Percentiles rank a stretch among this genome's conserved stretches.
Evolutionary conservation across 2,329 filamentous ascomycete species (phyloP).

Genomic region (Incumbomyces lentus): DNA sequence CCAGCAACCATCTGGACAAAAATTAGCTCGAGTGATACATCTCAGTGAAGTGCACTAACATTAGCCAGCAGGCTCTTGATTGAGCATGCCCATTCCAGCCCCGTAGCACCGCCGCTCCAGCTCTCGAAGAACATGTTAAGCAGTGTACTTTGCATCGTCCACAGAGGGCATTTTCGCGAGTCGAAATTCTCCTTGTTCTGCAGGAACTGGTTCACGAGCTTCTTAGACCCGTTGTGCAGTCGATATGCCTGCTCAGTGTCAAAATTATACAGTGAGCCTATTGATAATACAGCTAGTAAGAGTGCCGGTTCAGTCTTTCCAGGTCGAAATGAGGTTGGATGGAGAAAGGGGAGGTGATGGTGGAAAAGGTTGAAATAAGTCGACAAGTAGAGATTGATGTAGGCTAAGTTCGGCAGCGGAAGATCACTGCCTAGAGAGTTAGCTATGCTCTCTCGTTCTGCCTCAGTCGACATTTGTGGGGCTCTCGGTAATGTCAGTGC

Average conservation of each 20-base stretch:
- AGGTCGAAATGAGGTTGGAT: constrained; percentile 81
- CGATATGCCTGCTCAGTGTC: constrained; percentile 96
- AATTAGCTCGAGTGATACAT: constrained; percentile 17
- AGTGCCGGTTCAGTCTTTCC: constrained; percentile 70
- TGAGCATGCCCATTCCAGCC: constrained; percentile 95
- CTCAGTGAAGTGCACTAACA: constrained; percentile 26
- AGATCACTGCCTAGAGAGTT: constrained; percentile 78
- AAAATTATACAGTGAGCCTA: constrained; percentile 91
- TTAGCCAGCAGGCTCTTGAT: constrained; percentile 97
- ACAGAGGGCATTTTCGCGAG: constrained; percentile 90
- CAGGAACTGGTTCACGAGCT: constrained; percentile 90
- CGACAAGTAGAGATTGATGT: constrained; percentile 82
- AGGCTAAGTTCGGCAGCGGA: constrained; percentile 67
- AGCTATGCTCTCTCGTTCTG: constrained; percentile 81
- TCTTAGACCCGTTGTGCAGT: constrained; percentile 94
- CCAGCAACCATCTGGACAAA: constrained; percentile 74
- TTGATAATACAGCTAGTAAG: constrained; percentile 80
- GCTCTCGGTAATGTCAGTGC: constrained; percentile 56
- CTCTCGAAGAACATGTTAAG: constrained; percentile 98
- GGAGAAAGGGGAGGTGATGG: constrained; percentile 89
- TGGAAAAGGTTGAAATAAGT: constrained; percentile 98
- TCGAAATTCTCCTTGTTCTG: constrained; percentile 99
- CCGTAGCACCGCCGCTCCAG: constrained; percentile 97
- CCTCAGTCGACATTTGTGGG: constrained; percentile 72
- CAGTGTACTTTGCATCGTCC: constrained; percentile 95